Conservation (phyloP, 305 asterid species). For the Fraxinus baroniana region DNA sequence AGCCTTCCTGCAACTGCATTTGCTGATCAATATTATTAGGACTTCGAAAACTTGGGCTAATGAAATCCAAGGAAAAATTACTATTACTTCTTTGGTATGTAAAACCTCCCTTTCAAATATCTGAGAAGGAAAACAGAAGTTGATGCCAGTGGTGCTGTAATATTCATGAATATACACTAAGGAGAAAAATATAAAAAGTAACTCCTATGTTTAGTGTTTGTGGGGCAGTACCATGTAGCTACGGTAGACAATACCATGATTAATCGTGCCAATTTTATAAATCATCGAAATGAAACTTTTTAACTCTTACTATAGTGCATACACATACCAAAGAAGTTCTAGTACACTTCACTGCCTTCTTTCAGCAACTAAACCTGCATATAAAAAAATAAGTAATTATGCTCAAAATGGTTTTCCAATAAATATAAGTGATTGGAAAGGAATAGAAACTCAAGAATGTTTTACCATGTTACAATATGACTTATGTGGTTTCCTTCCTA, state of each 20-base stretch:
- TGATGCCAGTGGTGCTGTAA: neutral
- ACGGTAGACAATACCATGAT: neutral
- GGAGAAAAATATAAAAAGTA: neutral
- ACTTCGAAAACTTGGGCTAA: neutral
- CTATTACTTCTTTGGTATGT: neutral
- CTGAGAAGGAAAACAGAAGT: neutral
- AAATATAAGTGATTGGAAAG: neutral
- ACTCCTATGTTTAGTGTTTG: neutral
- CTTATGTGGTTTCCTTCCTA: neutral
- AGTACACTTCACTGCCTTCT: neutral
- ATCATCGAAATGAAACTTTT: neutral
- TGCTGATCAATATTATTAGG: neutral
- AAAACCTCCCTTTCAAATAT: neutral
- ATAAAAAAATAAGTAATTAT: neutral
- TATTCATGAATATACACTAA: neutral
- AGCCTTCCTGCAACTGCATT: conserved; percentile 40
- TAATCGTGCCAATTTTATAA: neutral
- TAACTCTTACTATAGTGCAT: neutral
- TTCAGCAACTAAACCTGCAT: neutral
- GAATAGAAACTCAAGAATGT: neutral
- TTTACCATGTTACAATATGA: neutral
- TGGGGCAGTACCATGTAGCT: neutral
- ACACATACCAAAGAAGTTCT: neutral
- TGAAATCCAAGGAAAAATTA: neutral
- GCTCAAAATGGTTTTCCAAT: neutral